Conservation (phyloP, 495 filamentous ascomycete species). For the Paragyromitra xinjiangensis region DNA sequence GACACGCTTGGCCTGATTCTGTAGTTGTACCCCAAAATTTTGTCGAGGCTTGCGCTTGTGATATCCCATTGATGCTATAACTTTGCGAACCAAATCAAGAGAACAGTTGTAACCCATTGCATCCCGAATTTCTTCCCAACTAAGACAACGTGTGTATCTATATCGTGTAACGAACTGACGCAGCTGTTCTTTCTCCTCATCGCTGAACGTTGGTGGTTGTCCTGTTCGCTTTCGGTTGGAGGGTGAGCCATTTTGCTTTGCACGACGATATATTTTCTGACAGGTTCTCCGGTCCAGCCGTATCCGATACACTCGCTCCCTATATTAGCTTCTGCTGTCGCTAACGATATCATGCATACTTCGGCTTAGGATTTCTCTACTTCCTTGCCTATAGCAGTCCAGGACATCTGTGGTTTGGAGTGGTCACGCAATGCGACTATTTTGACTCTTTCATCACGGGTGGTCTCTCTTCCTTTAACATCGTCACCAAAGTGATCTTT, state of each 20-base stretch:
- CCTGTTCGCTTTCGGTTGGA: background rate
- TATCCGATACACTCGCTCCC: background rate
- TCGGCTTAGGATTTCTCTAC: background rate
- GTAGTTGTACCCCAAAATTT: constrained; percentile 23
- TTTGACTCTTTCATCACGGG: background rate
- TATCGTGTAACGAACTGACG: constrained; percentile 9
- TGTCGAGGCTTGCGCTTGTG: constrained; percentile 19
- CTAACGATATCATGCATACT: no score
- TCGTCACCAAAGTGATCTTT: background rate
- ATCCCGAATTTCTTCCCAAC: background rate
- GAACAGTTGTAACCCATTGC: constrained; percentile 8
- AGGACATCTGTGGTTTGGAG: background rate
- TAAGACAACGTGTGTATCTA: background rate
- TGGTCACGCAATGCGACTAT: background rate
- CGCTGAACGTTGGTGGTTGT: constrained; percentile 1
- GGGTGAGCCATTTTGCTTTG: constrained; percentile 12
- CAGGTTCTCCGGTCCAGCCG: background rate
- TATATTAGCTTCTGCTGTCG: background rate
- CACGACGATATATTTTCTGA: constrained; percentile 15
- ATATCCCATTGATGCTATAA: constrained; percentile 32
- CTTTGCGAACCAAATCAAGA: background rate
- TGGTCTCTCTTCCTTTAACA: background rate
- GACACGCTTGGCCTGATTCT: constrained; percentile 5
- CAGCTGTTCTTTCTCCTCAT: background rate
- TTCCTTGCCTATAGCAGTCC: background rate